Conservation (phyloP, 352 stramenopile genomes). For the Globisporangium sylvaticum region DNA sequence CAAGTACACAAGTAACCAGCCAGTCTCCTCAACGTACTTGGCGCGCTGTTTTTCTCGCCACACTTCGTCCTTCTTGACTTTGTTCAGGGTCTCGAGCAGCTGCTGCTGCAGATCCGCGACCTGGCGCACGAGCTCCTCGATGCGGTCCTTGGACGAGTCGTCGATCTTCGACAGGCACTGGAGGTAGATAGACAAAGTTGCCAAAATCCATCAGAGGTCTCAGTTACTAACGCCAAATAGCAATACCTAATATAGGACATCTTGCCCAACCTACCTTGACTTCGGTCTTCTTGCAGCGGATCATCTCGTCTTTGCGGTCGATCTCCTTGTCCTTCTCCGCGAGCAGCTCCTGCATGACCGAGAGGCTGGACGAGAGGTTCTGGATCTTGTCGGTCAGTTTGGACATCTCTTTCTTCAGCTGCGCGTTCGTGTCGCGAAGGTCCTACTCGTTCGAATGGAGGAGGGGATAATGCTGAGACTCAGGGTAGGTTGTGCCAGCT, state of each 20-base stretch:
- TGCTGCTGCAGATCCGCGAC: slow-evolving; percentile 66
- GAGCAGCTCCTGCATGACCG: slow-evolving; percentile 45
- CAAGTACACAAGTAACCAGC: too few species aligned
- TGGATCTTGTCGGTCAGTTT: slow-evolving; percentile 44
- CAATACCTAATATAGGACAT: neutral
- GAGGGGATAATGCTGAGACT: neutral
- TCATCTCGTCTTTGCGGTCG: slow-evolving; percentile 56
- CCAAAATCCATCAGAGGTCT: neutral
- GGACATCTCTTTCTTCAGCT: slow-evolving; percentile 62
- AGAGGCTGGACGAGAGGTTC: slow-evolving; percentile 43
- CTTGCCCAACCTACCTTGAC: slow-evolving; percentile 32
- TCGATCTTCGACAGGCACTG: slow-evolving; percentile 66
- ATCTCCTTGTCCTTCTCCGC: slow-evolving; percentile 59
- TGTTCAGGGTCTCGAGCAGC: slow-evolving; percentile 69
- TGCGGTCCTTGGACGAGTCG: slow-evolving; percentile 70
- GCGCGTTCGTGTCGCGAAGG: slow-evolving; percentile 55
- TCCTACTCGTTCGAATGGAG: slow-evolving; percentile 20
- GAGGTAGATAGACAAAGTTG: neutral
- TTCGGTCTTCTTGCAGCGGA: slow-evolving; percentile 73
- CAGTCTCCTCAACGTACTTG: slow-evolving; percentile 20
- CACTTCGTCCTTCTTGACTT: slow-evolving; percentile 73
- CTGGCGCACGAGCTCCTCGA: slow-evolving; percentile 72
- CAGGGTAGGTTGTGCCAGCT: neutral
- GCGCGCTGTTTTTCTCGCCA: slow-evolving; percentile 61
- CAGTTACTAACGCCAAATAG: too few species aligned